These are phyloP conservation scores for Diplodia seriata DNA, from an alignment of 2,329 filamentous ascomycete species.

Conservation along the genomic window DNA sequence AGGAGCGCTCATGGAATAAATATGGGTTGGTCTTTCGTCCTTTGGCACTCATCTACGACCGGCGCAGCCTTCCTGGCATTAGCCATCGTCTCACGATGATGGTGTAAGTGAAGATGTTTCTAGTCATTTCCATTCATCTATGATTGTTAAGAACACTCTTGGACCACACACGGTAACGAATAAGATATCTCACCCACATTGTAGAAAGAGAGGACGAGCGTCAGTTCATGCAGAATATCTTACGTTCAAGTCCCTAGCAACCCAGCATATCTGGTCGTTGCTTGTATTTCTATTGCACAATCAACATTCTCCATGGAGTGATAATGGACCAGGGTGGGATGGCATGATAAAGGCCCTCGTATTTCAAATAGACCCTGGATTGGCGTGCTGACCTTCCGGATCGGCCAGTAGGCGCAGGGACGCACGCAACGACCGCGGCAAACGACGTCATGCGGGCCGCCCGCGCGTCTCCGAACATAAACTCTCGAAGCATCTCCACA, in stretches of 20 bases:
- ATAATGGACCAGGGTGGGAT: neutral
- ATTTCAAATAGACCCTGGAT: neutral
- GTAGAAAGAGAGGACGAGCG: too few relatives aligned
- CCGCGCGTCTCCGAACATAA: neutral
- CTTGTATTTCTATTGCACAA: neutral
- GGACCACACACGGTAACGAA: too few relatives aligned
- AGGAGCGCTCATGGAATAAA: too few relatives aligned
- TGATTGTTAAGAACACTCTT: too few relatives aligned
- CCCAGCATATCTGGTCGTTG: too few relatives aligned
- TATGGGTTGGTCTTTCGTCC: neutral
- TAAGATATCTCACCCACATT: too few relatives aligned
- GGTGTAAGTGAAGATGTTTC: too few relatives aligned
- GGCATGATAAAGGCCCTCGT: neutral
- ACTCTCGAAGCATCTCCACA: neutral
- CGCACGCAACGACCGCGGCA: neutral
- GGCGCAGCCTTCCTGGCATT: neutral
- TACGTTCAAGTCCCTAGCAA: too few relatives aligned
- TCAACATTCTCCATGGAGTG: neutral
- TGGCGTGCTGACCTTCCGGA: neutral
- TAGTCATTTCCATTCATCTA: too few relatives aligned
- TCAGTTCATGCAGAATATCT: too few relatives aligned
- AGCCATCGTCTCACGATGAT: too few relatives aligned
- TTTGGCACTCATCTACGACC: neutral
- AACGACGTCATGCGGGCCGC: neutral
- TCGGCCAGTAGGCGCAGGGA: neutral